Evolutionary conservation across 306 rosid genomes (phyloP).

Genomic region (Sicyos baderoa): DNA sequence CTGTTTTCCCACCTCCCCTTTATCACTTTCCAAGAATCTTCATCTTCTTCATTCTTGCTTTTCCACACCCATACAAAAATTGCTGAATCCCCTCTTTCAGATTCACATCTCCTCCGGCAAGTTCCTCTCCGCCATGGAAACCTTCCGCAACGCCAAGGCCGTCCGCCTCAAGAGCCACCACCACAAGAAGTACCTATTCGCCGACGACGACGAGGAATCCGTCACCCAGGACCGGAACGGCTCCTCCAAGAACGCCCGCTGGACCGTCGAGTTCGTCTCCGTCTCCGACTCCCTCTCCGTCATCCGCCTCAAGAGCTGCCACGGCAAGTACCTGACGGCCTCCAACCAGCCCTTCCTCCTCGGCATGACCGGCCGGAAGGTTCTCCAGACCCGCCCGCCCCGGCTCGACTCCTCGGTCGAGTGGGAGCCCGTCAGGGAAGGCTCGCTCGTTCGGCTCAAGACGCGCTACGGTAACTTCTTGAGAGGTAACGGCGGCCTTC

Average conservation of each 20-base stretch:
- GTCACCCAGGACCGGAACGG: slow-evolving; percentile 46
- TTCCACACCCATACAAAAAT: no score
- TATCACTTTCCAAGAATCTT: no score
- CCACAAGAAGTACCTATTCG: slow-evolving; percentile 41
- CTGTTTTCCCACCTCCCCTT: no score
- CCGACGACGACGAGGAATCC: slow-evolving; percentile 54
- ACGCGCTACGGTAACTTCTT: slow-evolving; percentile 46
- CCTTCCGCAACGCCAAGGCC: slow-evolving; percentile 43
- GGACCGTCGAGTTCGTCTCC: slow-evolving; percentile 43
- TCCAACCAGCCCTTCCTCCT: slow-evolving; percentile 37
- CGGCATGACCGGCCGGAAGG: slow-evolving; percentile 60
- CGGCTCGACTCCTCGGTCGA: slow-evolving; percentile 42
- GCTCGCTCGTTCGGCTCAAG: slow-evolving; percentile 33
- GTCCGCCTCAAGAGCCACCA: slow-evolving; percentile 49
- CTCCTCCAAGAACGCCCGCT: slow-evolving; percentile 38
- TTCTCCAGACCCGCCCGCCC: slow-evolving; percentile 32
- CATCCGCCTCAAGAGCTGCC: slow-evolving; percentile 55
- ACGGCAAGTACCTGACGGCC: slow-evolving; percentile 51
- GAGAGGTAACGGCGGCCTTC: slow-evolving; percentile 56
- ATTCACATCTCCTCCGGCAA: slow-evolving; percentile 14
- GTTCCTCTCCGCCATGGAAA: slow-evolving; percentile 28
- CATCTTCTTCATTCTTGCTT: no score
- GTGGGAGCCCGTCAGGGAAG: slow-evolving; percentile 51
- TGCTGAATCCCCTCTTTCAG: slow-evolving; percentile 21
- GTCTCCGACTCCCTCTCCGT: slow-evolving; percentile 21